Percentiles rank a stretch among this genome's conserved stretches.
phyloP scores from a whole-genome alignment of 78 protist genomes.

The Dictyostelium intermedium region DNA sequence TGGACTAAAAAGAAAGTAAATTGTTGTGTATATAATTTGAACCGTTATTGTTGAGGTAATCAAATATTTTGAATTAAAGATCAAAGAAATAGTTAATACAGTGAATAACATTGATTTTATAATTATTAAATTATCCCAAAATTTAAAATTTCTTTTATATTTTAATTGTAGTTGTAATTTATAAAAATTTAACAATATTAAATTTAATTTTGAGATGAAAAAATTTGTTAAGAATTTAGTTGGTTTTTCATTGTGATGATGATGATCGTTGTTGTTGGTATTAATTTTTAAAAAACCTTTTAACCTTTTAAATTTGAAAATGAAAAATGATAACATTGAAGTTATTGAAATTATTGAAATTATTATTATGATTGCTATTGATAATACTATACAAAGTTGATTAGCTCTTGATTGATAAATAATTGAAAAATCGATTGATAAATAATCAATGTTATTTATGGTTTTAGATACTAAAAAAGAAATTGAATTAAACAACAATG shows the following conservation, averaged over 20 bases:
- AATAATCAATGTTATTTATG: background rate
- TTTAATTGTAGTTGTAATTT: background rate
- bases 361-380: background rate
- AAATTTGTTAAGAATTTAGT: too few relatives aligned
- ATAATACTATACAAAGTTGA: background rate
- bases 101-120: background rate
- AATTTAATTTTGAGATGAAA: background rate
- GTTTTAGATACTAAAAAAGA: background rate
- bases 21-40: background rate
- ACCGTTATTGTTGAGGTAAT: background rate
- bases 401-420: background rate
- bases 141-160: background rate
- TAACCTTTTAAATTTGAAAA: background rate
- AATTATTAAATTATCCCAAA: background rate
- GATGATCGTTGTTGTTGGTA: background rate
- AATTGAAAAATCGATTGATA: background rate
- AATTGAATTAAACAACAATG: background rate
- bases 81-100: background rate
- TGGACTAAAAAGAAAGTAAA: background rate
- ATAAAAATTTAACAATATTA: background rate
- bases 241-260: too few relatives aligned
- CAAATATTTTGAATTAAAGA: background rate
- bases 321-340: background rate
- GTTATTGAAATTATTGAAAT: background rate
- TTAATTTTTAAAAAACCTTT: background rate